Base-by-base conservation (phyloP, 140 eudicot genomes). In the Anethum foeniculum region DNA sequence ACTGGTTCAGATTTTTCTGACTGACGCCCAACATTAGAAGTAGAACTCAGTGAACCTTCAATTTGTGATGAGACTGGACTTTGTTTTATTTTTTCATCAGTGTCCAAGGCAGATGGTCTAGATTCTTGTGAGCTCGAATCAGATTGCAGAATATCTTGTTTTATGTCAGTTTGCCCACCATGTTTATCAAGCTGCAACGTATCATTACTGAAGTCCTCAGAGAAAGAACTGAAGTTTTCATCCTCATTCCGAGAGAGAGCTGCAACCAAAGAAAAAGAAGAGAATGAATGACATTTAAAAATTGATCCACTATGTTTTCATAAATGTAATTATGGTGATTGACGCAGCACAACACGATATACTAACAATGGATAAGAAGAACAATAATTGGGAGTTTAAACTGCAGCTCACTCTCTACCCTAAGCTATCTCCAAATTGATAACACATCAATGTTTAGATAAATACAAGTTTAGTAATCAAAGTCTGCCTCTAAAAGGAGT, bases 61-160 rank as follows among this genome's bases (percentile, higher is more conserved):
- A 54, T 83, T 27, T 83, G 23, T 73, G 84, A 84, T 52, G 89
- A 76, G 43, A 77, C 49, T 15, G 78, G 85, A 78, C 88, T 77
- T 25, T 86, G 72, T 68, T 83, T 86, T 60, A 80, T 36, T 64
- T 77, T 79, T 67, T 5, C 25, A 49, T 34, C 87, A 7, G 80
- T 80, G 74, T 85, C 80, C 27, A 56, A 51, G 77, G 77, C 43
- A 56, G 83, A 19, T 75, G 85, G 82, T 83, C 82, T 64, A 71
- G 76, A 71, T 16, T 71, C 47, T 71, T 36, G 46, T 36, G 76
- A 15, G 47, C 76, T 71, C 49, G 77, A 75, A 47, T 84, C 88
- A 46, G 54, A 12, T 80, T 80, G 72, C 36, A 27, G 79, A 7
- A n/a, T 47, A 64, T 34, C 36, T 47, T 84, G 85, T 75, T 76